Conservation (phyloP, 768 basidiomycete species). For the Tubosaeta sp. region DNA sequence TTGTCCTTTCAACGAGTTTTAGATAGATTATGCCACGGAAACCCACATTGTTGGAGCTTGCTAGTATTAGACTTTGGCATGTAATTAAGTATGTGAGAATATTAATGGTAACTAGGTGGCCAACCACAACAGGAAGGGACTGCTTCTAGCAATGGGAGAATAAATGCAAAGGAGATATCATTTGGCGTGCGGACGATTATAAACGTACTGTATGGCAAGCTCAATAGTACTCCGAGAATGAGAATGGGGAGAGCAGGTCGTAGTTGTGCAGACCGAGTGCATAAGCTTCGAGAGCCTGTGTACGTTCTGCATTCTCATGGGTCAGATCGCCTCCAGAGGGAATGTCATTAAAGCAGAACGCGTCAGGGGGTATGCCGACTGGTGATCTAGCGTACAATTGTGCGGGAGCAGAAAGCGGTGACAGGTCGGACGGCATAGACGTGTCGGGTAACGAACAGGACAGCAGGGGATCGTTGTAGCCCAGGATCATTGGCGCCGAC, state of each 20-base stretch:
- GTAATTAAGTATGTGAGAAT: neutral
- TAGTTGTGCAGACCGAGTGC: slow-evolving; percentile 26
- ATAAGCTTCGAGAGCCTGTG: slow-evolving; percentile 28
- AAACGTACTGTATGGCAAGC: neutral
- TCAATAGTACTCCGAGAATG: slow-evolving; percentile 18
- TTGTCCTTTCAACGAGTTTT: neutral
- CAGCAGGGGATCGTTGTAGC: neutral
- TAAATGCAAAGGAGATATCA: neutral
- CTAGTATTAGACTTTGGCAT: neutral
- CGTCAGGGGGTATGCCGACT: slow-evolving; percentile 1
- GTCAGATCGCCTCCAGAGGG: slow-evolving; percentile 2
- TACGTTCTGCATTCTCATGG: slow-evolving; percentile 21
- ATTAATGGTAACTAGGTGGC: neutral
- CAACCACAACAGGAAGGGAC: neutral
- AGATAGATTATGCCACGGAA: neutral
- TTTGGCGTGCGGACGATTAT: neutral
- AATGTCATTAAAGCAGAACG: slow-evolving; percentile 1
- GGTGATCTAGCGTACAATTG: neutral
- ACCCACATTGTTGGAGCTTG: neutral
- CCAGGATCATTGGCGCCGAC: neutral
- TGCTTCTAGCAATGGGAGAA: neutral
- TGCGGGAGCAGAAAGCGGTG: slow-evolving; percentile 1
- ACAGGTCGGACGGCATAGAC: neutral
- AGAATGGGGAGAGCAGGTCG: slow-evolving; percentile 21
- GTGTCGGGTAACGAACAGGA: slow-evolving; percentile 4